A percentile compares a stretch with the other conserved stretches of the same genome.
phyloP scores from a whole-genome alignment of 805 yeast genomes.

The Ogataea chonburiensis region DNA sequence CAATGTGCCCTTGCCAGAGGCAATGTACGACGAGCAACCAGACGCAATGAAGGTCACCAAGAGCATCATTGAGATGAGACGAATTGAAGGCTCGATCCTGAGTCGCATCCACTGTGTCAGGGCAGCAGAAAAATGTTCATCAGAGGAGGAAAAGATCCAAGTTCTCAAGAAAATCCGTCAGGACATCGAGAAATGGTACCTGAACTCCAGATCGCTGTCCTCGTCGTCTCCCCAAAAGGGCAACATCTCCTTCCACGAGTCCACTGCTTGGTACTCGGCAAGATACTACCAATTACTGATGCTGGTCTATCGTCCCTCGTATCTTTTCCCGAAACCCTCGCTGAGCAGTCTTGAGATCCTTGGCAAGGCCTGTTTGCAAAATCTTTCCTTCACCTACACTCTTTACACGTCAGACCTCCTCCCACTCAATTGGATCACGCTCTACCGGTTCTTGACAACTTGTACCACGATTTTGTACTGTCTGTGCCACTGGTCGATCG shows the following conservation, averaged over 20 bases:
- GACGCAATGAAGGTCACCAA: constrained; percentile 41
- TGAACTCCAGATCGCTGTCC: constrained; percentile 23
- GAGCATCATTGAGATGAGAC: constrained; percentile 43
- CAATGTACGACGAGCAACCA: constrained; percentile 40
- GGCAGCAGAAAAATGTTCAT: constrained; percentile 33
- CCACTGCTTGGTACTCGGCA: constrained; percentile 38
- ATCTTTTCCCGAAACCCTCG: constrained; percentile 45
- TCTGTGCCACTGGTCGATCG: constrained; percentile 46
- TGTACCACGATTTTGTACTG: constrained; percentile 49
- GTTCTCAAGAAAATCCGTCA: constrained; percentile 36
- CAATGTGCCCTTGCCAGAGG: constrained; percentile 31
- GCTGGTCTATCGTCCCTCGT: constrained; percentile 49
- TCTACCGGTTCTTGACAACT: constrained; percentile 45
- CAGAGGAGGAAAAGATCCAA: constrained; percentile 34
- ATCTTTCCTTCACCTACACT: constrained; percentile 45
- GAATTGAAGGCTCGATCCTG: constrained; percentile 47
- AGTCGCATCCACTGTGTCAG: constrained; percentile 45
- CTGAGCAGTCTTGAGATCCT: constrained; percentile 39
- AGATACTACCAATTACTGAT: constrained; percentile 48
- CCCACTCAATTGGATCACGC: constrained; percentile 51
- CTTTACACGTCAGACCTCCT: constrained; percentile 43
- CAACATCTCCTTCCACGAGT: constrained; percentile 29
- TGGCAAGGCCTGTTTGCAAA: constrained; percentile 45
- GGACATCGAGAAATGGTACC: constrained; percentile 40
- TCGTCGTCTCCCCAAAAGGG: constrained; percentile 16